Evolutionary conservation across 2,329 filamentous ascomycete genomes (phyloP).

Genomic region (Teratosphaeria gauchensis): DNA sequence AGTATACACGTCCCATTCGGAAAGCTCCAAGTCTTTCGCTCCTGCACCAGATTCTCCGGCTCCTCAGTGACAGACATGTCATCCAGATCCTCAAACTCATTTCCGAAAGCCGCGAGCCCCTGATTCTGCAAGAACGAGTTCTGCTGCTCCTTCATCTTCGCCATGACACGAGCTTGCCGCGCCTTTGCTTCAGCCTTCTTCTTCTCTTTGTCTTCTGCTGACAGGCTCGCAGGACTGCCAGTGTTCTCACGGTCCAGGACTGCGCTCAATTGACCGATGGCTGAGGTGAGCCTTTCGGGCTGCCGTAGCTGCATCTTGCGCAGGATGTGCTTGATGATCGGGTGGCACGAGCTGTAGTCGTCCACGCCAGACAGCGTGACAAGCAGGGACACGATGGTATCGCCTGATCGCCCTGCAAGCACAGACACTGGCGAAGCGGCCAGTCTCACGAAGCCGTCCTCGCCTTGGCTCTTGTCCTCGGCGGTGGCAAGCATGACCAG

Average conservation of each 20-base stretch:
- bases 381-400: conserved; percentile 40
- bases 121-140: conserved; percentile 89
- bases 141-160: conserved; percentile 94
- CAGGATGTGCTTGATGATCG: conserved; percentile 75
- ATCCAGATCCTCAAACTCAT: conserved; percentile 65
- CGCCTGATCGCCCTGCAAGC: background rate
- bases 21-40: conserved; percentile 76
- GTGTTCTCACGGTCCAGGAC: conserved; percentile 72
- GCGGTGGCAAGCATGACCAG: conserved; percentile 74
- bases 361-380: conserved; percentile 48
- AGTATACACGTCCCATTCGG: conserved; percentile 88
- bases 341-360: conserved; percentile 70
- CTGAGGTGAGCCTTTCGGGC: conserved; percentile 60
- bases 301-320: conserved; percentile 77
- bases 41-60: conserved; percentile 46
- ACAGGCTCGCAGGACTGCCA: conserved; percentile 62
- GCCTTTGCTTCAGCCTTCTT: conserved; percentile 88
- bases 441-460: conserved; percentile 17
- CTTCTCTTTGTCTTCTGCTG: conserved; percentile 57
- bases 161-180: conserved; percentile 89
- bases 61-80: conserved; percentile 48
- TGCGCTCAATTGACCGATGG: conserved; percentile 51
- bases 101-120: conserved; percentile 78
- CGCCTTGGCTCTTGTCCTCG: conserved; percentile 51
- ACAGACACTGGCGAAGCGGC: conserved; percentile 10